A percentile compares a stretch with the other conserved stretches of the same genome.
Evolutionary conservation across 2,329 filamentous ascomycete species (phyloP).

Genomic region (Zymoseptoria passerinii): DNA sequence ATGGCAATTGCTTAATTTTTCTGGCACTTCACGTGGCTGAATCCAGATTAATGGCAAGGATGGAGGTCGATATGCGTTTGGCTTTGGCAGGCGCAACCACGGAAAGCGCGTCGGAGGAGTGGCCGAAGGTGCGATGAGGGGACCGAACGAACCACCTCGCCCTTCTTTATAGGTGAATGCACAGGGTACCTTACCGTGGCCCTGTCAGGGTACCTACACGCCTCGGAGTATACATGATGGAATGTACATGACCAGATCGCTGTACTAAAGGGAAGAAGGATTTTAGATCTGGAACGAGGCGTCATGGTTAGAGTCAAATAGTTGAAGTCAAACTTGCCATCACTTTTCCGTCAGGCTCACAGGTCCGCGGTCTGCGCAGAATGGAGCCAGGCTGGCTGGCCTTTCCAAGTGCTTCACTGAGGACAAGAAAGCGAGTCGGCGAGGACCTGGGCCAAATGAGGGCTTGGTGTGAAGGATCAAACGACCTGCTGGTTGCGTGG

Average conservation of each 20-base stretch:
- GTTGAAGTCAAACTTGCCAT: too few species aligned
- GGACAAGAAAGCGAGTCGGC: not conserved
- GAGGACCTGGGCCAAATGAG: not conserved
- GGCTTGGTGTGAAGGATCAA: not conserved
- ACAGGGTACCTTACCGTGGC: not conserved
- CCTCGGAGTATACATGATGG: not conserved
- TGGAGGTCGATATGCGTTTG: not conserved
- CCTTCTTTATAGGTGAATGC: not conserved
- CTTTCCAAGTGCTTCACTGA: not conserved
- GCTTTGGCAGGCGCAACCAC: not conserved
- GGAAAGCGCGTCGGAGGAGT: not conserved
- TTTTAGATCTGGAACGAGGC: not conserved
- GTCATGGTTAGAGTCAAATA: not conserved
- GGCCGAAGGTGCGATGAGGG: not conserved
- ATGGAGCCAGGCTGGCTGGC: too few species aligned
- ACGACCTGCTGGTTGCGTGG: not conserved
- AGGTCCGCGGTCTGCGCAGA: too few species aligned
- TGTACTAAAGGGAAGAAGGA: not conserved
- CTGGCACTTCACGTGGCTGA: not conserved
- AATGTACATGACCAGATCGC: not conserved
- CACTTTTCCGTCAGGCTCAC: not conserved
- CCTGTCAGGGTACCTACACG: not conserved
- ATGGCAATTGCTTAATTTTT: not conserved
- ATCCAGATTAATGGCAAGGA: not conserved
- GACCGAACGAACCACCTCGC: not conserved